Evolutionary conservation across 192 early-diverging fungal genomes (phyloP).

Genomic region (Coemansia sp.): DNA sequence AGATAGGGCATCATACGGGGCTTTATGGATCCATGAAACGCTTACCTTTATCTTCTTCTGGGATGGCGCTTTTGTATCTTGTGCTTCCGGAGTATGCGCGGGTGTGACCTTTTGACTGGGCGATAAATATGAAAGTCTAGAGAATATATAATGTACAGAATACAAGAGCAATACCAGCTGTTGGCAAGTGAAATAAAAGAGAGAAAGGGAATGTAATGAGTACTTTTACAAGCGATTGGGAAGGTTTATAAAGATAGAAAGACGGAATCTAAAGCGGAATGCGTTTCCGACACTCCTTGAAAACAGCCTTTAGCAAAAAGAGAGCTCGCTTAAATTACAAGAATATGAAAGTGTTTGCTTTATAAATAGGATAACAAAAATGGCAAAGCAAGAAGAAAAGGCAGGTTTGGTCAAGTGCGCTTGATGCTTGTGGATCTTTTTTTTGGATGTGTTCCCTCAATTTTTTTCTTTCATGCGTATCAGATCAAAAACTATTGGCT

Average conservation of each 20-base stretch:
- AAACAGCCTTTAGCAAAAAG: not conserved
- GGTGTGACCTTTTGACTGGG: not conserved
- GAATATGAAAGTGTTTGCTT: not conserved
- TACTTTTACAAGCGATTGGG: not conserved
- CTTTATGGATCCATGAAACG: no score
- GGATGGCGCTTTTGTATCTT: not conserved
- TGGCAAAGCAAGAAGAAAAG: constrained; percentile 6
- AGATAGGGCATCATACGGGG: not conserved
- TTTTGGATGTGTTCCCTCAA: not conserved
- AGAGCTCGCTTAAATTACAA: not conserved
- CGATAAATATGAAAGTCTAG: not conserved
- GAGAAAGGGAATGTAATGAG: not conserved
- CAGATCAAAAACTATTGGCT: not conserved
- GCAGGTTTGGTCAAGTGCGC: not conserved
- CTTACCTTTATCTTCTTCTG: not conserved
- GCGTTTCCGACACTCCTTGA: not conserved
- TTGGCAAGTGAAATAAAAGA: not conserved
- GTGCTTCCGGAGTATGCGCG: not conserved
- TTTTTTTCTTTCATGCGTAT: not conserved
- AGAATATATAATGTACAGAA: constrained; percentile 6
- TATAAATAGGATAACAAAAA: constrained; percentile 15
- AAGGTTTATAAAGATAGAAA: not conserved
- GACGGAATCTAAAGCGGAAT: constrained; percentile 6
- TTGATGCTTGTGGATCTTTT: no score
- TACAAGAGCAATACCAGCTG: not conserved